These are phyloP conservation scores for Blastobotrys americana DNA, from an alignment of 805 yeast species.

Conservation along the genomic window DNA sequence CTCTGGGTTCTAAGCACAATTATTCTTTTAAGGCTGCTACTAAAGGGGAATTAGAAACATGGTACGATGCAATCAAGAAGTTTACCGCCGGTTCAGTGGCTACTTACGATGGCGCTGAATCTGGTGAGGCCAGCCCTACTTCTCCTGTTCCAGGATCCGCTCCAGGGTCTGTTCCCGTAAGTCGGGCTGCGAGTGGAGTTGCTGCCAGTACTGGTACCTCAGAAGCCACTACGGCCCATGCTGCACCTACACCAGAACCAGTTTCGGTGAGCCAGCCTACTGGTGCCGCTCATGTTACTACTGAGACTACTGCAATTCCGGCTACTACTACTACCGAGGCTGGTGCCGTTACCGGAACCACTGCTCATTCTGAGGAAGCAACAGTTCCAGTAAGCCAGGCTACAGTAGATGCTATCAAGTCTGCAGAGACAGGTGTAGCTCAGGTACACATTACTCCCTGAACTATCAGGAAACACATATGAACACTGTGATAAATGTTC, in stretches of 20 bases:
- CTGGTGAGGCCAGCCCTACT: constrained; percentile 1
- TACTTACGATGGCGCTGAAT: constrained; percentile 2
- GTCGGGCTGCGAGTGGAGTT: not conserved
- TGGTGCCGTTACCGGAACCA: constrained; percentile 8
- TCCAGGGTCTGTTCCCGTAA: constrained; percentile 23
- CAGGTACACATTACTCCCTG: not conserved
- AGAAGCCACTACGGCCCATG: constrained; percentile 11
- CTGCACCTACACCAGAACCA: constrained; percentile 4
- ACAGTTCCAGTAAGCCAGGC: not conserved
- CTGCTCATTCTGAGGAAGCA: not conserved
- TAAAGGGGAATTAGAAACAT: constrained; percentile 38
- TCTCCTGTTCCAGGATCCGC: constrained; percentile 3
- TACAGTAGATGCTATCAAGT: not conserved
- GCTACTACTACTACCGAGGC: constrained; percentile 4
- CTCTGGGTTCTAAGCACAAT: constrained; percentile 30
- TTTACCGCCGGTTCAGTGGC: constrained; percentile 17
- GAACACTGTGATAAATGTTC: not conserved
- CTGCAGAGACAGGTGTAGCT: not conserved
- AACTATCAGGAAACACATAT: not conserved
- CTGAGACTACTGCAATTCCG: constrained; percentile 4
- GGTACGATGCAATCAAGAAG: constrained; percentile 37
- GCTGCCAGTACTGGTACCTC: constrained; percentile 13
- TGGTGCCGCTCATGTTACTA: constrained; percentile 1
- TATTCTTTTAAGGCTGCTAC: constrained; percentile 39
- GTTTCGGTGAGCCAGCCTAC: constrained; percentile 11